Conservation (phyloP, 495 filamentous ascomycete genomes). For the Neurospora intermedia region DNA sequence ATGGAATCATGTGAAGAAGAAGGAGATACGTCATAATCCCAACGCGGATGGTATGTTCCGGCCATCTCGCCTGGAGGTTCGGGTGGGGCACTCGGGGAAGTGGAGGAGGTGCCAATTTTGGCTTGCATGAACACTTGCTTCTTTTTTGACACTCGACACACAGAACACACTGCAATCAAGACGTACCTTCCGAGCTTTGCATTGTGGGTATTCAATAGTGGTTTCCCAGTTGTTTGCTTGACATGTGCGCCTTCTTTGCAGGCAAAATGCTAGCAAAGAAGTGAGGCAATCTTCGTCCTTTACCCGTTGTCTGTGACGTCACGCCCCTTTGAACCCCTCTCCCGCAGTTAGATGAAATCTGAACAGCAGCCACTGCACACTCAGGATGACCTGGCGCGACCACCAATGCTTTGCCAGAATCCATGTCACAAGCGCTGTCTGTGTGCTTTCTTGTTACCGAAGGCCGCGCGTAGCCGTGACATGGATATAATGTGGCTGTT, state of each 20-base stretch:
- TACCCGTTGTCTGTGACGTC: not conserved
- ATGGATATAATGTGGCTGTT: not conserved
- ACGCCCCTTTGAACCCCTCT: not conserved
- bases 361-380: not conserved
- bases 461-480: not conserved
- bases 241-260: not conserved
- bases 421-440: not conserved
- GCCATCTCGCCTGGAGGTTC: not conserved
- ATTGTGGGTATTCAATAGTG: not conserved
- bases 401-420: not conserved
- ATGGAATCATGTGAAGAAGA: constrained; percentile 6
- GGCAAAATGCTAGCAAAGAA: not conserved
- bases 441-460: not conserved
- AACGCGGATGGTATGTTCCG: not conserved
- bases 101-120: not conserved
- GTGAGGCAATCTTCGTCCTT: not conserved
- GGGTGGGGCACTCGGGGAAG: not conserved
- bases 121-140: not conserved
- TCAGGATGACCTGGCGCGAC: not conserved
- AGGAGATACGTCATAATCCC: not conserved
- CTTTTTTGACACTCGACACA: not conserved
- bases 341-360: not conserved
- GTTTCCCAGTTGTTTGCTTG: not conserved
- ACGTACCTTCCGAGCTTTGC: not conserved
- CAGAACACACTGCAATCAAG: not conserved